These are phyloP conservation scores for Phytophthora sp. DNA, from an alignment of 352 stramenopile species.

Conservation along the genomic window DNA sequence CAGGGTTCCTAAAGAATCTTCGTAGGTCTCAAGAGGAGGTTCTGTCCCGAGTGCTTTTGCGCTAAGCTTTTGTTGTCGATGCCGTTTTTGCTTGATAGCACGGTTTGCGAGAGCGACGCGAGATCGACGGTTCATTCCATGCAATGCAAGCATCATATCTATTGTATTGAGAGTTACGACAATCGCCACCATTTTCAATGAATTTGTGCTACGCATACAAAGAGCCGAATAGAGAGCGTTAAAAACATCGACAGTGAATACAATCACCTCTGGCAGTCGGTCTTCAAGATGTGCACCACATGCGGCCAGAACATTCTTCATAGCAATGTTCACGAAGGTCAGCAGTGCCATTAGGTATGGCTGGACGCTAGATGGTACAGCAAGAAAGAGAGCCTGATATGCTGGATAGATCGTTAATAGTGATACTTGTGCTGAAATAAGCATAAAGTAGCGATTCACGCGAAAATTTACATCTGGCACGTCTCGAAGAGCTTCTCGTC, in stretches of 20 bases:
- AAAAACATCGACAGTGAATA: constrained; percentile 48
- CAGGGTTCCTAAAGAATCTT: constrained; percentile 29
- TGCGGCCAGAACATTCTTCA: constrained; percentile 31
- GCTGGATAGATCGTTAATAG: constrained; percentile 37
- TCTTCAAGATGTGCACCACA: constrained; percentile 37
- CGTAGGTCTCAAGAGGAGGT: not conserved
- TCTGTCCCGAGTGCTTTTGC: not conserved
- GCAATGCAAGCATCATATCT: constrained; percentile 19
- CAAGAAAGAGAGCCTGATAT: constrained; percentile 29
- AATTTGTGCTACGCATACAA: constrained; percentile 39
- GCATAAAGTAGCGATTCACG: constrained; percentile 32
- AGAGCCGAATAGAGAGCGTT: constrained; percentile 42
- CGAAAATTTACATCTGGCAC: constrained; percentile 27
- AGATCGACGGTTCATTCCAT: constrained; percentile 29
- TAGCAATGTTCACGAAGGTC: constrained; percentile 41
- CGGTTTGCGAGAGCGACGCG: constrained; percentile 18
- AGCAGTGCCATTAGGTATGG: constrained; percentile 25
- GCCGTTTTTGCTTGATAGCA: constrained; percentile 7
- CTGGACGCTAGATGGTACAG: constrained; percentile 4
- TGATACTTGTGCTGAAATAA: constrained; percentile 23
- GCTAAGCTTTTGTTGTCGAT: constrained; percentile 9
- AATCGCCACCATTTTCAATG: constrained; percentile 26
- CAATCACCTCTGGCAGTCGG: constrained; percentile 39
- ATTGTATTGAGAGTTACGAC: constrained; percentile 25
- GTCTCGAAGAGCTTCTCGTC: not conserved